phyloP scores from a whole-genome alignment of 164 flowering plant species.

The Stephania cephalantha region DNA sequence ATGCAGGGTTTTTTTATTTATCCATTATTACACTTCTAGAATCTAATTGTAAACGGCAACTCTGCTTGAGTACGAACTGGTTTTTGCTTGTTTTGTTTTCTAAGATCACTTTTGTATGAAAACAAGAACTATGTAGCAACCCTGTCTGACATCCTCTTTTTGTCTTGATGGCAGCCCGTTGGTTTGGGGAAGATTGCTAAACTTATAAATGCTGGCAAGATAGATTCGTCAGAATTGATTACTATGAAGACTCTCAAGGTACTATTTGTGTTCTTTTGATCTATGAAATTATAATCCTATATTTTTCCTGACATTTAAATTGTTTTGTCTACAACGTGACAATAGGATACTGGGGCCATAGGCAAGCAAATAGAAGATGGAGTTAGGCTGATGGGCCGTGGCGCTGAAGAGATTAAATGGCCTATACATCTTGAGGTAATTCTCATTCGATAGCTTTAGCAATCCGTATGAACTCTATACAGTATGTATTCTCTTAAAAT shows the following conservation, averaged over 20 bases:
- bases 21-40: not conserved
- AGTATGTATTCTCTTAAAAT: not conserved
- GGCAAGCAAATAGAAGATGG: conserved; percentile 94
- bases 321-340: not conserved
- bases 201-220: conserved; percentile 88
- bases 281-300: not conserved
- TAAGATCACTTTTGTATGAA: not conserved
- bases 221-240: conserved; percentile 90
- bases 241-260: conserved; percentile 99
- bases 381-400: conserved; percentile 94
- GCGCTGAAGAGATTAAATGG: conserved; percentile 83
- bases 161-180: conserved; percentile 53
- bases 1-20: not conserved
- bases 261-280: not conserved
- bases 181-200: conserved; percentile 94
- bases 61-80: not conserved
- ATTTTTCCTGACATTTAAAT: conserved; percentile 4
- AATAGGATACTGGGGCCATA: conserved; percentile 76
- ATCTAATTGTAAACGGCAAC: not conserved
- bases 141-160: not conserved
- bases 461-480: not conserved
- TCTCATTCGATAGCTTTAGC: not conserved
- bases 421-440: conserved; percentile 97
- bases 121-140: not conserved
- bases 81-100: not conserved